Evolutionary conservation across 106 monocot species (phyloP), one percentile per base, ranked within the genome.

Genomic region (Cymbidium sinense): DNA sequence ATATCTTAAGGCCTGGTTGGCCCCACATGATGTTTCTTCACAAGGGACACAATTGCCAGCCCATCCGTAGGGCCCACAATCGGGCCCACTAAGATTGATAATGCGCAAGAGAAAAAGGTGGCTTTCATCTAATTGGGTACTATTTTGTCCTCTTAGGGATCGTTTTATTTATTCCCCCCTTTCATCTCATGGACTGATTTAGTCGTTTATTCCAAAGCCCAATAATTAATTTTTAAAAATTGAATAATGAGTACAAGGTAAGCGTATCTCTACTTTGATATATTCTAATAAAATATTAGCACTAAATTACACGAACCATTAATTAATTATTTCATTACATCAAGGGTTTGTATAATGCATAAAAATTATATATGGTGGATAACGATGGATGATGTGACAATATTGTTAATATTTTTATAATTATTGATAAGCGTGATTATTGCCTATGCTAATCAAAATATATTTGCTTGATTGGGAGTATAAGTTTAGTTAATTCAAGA

Each of bases 21-120:
- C 21, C 34, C 71, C 37, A 71, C 71, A 6, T 31, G 29, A 35
- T 71, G 71, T n/a, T 70, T 70, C 36, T 36, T 1, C 71, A 37
- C 35, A 71, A 71, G 36, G 36, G 71, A 71, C 71, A 71, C 37
- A 29, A 37, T 7, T 71, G 71, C 71, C 71, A 71, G 71, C 71
- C 37, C 20, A 71, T 20, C 0, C 8, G 71, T 36, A 19, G 71
- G 71, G 33, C 71, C 34, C 34, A 19, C 34, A 71, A 7, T 31
- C 31, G 28, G 67, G 37, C 71, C 71, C 36, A 36, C 71, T 0
- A 7, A 5, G 37, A 36, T 37, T 19, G 25, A 36, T 71, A 7
- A 36, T 71, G 71, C 21, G 10, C 69, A 69, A 2, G 29, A 64
- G 64, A 5, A n/a, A 69, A 31, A 33, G 29, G 69, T 31, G 25